Percentiles rank a stretch among this genome's conserved stretches.
phyloP scores from a whole-genome alignment of 371 early-diverging fungal genomes.

The Lichtheimia hyalospora region DNA sequence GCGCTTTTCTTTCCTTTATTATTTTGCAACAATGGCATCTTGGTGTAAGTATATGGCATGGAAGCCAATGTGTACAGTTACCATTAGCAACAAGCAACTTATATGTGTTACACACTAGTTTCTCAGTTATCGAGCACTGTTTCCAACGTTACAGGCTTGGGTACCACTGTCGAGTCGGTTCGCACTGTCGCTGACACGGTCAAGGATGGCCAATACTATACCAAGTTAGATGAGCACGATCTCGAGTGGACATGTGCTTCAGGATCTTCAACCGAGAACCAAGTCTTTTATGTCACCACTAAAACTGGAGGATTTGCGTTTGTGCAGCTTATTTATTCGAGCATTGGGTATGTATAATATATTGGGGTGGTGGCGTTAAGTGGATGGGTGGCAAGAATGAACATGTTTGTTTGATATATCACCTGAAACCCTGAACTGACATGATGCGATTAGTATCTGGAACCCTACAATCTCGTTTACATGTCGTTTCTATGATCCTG shows the following conservation, averaged over 20 bases:
- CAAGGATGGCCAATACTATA: slow-evolving; percentile 57
- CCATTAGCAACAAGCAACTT: neutral
- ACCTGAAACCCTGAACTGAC: neutral
- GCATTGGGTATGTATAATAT: slow-evolving; percentile 70
- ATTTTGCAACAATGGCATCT: slow-evolving; percentile 25
- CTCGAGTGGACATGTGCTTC: slow-evolving; percentile 71
- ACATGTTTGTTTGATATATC: slow-evolving; percentile 1
- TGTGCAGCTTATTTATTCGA: slow-evolving; percentile 86
- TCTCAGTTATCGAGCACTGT: slow-evolving; percentile 52
- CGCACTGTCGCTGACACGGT: slow-evolving; percentile 57
- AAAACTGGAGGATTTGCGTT: slow-evolving; percentile 77
- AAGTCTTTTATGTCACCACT: slow-evolving; percentile 82
- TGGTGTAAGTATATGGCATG: slow-evolving; percentile 21
- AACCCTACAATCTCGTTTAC: slow-evolving; percentile 79
- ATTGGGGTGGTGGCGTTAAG: neutral
- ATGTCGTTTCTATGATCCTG: slow-evolving; percentile 71
- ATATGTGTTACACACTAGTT: slow-evolving; percentile 19
- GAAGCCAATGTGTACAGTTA: neutral
- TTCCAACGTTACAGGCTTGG: slow-evolving; percentile 43
- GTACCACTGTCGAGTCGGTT: slow-evolving; percentile 31
- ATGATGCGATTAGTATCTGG: slow-evolving; percentile 24
- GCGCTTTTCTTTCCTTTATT: slow-evolving; percentile 8
- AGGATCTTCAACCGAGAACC: slow-evolving; percentile 86
- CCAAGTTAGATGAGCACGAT: slow-evolving; percentile 61
- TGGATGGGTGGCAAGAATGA: too few relatives aligned